These are phyloP conservation scores for Pichia norvegensis DNA, from an alignment of 1,139 yeast species.

Conservation along the genomic window DNA sequence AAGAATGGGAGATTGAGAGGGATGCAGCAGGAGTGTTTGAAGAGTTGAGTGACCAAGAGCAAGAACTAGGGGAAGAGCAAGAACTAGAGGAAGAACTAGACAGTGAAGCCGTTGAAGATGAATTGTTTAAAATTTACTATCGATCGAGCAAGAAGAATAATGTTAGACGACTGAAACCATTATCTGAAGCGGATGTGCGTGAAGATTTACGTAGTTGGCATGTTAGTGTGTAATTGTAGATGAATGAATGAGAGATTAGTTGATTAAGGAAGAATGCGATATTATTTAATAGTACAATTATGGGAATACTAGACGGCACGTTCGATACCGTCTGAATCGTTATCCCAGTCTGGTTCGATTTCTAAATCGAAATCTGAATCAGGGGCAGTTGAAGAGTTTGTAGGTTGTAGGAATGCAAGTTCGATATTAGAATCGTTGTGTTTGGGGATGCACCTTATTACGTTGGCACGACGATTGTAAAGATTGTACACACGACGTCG, in stretches of 20 bases:
- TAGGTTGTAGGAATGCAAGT: background rate
- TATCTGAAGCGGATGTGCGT: constrained; percentile 23
- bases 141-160: background rate
- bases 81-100: constrained; percentile 6
- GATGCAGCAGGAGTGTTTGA: background rate
- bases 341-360: constrained; percentile 20
- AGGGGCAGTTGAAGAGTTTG: background rate
- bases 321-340: constrained; percentile 25
- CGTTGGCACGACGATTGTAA: too few relatives aligned
- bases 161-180: constrained; percentile 18
- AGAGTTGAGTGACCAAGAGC: background rate
- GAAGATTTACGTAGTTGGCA: constrained; percentile 29
- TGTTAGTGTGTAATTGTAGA: constrained; percentile 8
- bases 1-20: background rate
- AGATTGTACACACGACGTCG: background rate
- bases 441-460: too few relatives aligned
- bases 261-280: too few relatives aligned
- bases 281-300: background rate
- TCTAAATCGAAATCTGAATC: background rate
- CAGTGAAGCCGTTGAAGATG: constrained; percentile 5
- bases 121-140: background rate
- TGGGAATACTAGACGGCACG: constrained; percentile 12
- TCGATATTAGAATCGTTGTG: background rate
- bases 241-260: too few relatives aligned
- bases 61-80: too few relatives aligned